Evolutionary conservation across 2,329 filamentous ascomycete genomes (phyloP).

Genomic region (Parascedosporium putredinis): DNA sequence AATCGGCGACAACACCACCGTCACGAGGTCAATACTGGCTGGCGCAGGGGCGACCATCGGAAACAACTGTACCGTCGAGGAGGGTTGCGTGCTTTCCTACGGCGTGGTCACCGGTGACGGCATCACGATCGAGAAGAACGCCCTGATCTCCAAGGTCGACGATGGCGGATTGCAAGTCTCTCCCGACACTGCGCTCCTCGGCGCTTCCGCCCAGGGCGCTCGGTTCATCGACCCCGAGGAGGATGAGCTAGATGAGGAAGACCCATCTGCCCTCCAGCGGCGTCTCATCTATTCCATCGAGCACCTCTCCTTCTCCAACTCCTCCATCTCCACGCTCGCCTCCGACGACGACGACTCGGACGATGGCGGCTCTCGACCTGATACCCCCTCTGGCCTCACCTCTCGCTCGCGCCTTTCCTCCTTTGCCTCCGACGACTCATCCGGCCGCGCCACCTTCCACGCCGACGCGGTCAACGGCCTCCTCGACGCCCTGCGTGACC

Average conservation of each 20-base stretch:
- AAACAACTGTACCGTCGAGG: constrained; percentile 55
- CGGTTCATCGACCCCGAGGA: constrained; percentile 34
- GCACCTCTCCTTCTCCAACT: constrained; percentile 40
- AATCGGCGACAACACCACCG: constrained; percentile 62
- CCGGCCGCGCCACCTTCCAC: constrained; percentile 59
- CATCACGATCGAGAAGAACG: constrained; percentile 29
- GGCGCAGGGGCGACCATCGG: constrained; percentile 57
- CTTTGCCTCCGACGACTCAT: constrained; percentile 63
- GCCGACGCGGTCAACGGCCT: constrained; percentile 77
- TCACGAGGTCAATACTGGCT: constrained; percentile 68
- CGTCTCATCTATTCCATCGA: constrained; percentile 45
- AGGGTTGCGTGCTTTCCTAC: constrained; percentile 71
- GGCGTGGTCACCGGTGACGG: constrained; percentile 61
- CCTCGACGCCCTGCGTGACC: constrained; percentile 72
- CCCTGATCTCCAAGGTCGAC: constrained; percentile 25
- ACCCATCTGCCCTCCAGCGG: constrained; percentile 41
- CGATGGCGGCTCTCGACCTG: constrained; percentile 44
- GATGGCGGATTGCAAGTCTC: constrained; percentile 25
- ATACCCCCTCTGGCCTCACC: constrained; percentile 15
- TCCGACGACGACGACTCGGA: constrained; percentile 57
- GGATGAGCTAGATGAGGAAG: constrained; percentile 38
- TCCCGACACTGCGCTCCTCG: constrained; percentile 36
- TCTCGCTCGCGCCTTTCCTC: constrained; percentile 54
- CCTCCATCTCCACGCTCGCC: constrained; percentile 48
- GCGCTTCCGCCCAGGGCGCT: constrained; percentile 39